Evolutionary conservation across 2,329 filamentous ascomycete genomes (phyloP), one percentile per base, ranked within the genome.

Genomic region (Calonectria hawksworthii): DNA sequence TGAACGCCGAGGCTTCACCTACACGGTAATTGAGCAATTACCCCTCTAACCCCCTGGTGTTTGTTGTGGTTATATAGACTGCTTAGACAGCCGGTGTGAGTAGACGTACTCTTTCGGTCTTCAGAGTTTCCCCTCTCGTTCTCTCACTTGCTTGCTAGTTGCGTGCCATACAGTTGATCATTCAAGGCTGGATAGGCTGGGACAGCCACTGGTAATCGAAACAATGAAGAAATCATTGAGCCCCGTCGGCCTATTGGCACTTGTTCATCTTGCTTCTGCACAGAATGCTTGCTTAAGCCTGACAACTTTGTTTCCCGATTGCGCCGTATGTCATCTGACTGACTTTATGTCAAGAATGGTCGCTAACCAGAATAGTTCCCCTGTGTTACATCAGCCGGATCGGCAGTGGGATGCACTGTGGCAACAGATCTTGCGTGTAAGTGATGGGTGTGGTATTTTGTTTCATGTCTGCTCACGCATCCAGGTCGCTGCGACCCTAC

Each of bases 381-480:
- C 30, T 82, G 80, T 72, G 70, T 81, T 34, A 75, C 68, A 23
- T 74, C 69, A 26, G 80, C 79, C 30, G 79, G 75, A 8, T 76
- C 76, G 2, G 47, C 64, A 26, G 77, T 81, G 26, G 80, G 80
- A 30, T 82, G 80, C 70, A 79, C 78, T 36, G 72, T 78, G 32
- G 41, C 72, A 1, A 74, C 73, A 8, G 80, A 82, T 65, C 72
- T 81, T 51, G 74, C 68, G 16, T 81, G 80, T 79, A 75, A 77
- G 79, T 74, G 18, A 38, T 44, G 44, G 2, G 8, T 28, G 23
- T 26, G 11, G 32, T 11, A 47, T 63, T 36, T 38, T 38, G 23
- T 41, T 38, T 23, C 38, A 18, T 47, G 4, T 36, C 34, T 56
- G n/a, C 68, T 74, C 16, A 74, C 50, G 9, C 16, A 23, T 38